Conservation (phyloP, 2,329 filamentous ascomycete species). For the Gaeumannomyces tritici region DNA sequence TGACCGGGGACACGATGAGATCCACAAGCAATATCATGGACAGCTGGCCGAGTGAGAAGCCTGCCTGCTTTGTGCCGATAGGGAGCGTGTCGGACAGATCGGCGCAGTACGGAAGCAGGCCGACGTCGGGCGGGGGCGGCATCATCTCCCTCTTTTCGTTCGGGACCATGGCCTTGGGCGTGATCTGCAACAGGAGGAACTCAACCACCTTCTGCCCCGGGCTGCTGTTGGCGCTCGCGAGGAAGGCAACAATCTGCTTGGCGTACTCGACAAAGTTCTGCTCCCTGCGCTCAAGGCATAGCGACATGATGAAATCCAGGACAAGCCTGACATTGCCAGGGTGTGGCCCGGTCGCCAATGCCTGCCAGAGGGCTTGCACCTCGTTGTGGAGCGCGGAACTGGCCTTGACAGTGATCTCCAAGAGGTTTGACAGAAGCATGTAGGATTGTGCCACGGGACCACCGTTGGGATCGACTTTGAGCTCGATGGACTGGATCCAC, state of each 20-base stretch:
- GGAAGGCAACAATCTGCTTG: conserved; percentile 94
- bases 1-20: conserved; percentile 85
- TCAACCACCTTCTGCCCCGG: conserved; percentile 87
- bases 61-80: conserved; percentile 81
- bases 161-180: conserved; percentile 93
- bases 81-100: conserved; percentile 73
- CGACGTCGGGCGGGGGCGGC: conserved; percentile 62
- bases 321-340: conserved; percentile 90
- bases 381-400: conserved; percentile 87
- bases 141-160: conserved; percentile 67
- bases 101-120: conserved; percentile 76
- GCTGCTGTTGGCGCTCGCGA: conserved; percentile 68
- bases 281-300: conserved; percentile 87
- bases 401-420: conserved; percentile 92
- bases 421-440: conserved; percentile 85
- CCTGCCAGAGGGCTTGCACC: conserved; percentile 95
- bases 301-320: conserved; percentile 88
- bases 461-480: conserved; percentile 85
- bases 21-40: conserved; percentile 92
- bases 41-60: conserved; percentile 85
- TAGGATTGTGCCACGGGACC: conserved; percentile 87
- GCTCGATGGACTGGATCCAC: conserved; percentile 90
- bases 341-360: conserved; percentile 84
- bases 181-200: conserved; percentile 83
- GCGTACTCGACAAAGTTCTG: conserved; percentile 98